A percentile compares a stretch with the other conserved stretches of the same genome.
Conservation (phyloP, 441 rosid species). For the Pelargonium myrrhifolium region DNA sequence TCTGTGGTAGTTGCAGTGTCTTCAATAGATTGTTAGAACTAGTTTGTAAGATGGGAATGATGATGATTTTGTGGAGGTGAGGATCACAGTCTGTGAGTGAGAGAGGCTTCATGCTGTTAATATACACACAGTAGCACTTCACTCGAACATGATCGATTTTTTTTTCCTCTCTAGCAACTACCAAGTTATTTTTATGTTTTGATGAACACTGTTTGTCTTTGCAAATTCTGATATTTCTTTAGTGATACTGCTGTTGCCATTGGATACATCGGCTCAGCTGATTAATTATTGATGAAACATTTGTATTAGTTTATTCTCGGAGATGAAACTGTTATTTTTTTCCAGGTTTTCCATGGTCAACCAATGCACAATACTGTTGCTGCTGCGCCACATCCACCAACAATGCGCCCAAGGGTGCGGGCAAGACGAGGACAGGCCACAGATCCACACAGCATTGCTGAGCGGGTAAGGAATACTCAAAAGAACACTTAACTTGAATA, state of each 20-base stretch:
- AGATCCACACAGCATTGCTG: constrained; percentile 99
- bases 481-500: not conserved
- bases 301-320: not conserved
- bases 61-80: not conserved
- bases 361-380: constrained; percentile 63
- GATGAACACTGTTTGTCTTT: no score
- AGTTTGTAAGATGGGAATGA: not conserved
- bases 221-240: not conserved
- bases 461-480: constrained; percentile 46
- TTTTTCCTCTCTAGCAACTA: no score
- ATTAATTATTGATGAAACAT: not conserved
- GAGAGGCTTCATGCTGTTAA: not conserved
- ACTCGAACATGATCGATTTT: no score
- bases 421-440: constrained; percentile 99
- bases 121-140: no score
- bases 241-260: not conserved
- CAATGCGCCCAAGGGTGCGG: constrained; percentile 91
- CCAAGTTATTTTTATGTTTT: no score
- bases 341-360: constrained; percentile 86
- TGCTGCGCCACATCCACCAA: constrained; percentile 76
- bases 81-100: not conserved
- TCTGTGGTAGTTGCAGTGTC: not conserved
- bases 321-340: constrained; percentile 17
- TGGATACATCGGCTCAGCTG: not conserved
- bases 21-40: not conserved